These are phyloP conservation scores for Striga hermonthica DNA, from an alignment of 305 asterid genomes.

Conservation along the genomic window DNA sequence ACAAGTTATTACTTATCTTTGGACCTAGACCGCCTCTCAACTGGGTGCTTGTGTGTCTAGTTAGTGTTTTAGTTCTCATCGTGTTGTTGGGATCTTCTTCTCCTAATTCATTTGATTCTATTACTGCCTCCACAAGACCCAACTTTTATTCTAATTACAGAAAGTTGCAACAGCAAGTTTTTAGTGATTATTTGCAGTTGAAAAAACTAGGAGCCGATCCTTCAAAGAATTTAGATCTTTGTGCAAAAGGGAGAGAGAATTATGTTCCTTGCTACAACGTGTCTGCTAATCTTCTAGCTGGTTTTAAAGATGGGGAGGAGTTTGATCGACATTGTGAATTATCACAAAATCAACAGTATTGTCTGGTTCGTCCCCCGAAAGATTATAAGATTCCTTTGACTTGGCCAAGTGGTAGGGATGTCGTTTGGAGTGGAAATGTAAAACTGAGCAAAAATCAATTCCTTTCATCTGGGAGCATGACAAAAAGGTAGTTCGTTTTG, in stretches of 20 bases:
- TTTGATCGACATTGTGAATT: slow-evolving; percentile 89
- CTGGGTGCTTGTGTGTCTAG: slow-evolving; percentile 69
- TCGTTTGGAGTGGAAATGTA: slow-evolving; percentile 93
- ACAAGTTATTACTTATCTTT: slow-evolving; percentile 47
- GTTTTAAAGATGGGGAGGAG: slow-evolving; percentile 83
- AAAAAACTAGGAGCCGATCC: slow-evolving; percentile 52
- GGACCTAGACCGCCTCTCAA: slow-evolving; percentile 81
- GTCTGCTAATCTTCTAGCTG: slow-evolving; percentile 70
- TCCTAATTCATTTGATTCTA: slow-evolving; percentile 52
- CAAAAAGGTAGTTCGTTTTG: slow-evolving; percentile 63
- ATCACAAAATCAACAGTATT: slow-evolving; percentile 51
- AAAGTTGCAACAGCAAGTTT: slow-evolving; percentile 70
- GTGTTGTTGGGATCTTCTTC: slow-evolving; percentile 65
- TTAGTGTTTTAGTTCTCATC: slow-evolving; percentile 57
- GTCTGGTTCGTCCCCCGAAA: slow-evolving; percentile 90
- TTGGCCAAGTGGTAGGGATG: slow-evolving; percentile 96
- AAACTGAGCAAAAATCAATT: slow-evolving; percentile 93
- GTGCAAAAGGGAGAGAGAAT: slow-evolving; percentile 88
- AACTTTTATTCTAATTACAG: slow-evolving; percentile 59
- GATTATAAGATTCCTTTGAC: slow-evolving; percentile 89
- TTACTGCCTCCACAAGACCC: slow-evolving; percentile 42
- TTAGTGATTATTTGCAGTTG: slow-evolving; percentile 72
- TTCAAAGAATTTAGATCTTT: slow-evolving; percentile 61
- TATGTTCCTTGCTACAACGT: slow-evolving; percentile 93
- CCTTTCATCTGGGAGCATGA: slow-evolving; percentile 98